A percentile compares a stretch with the other conserved stretches of the same genome.
These are phyloP conservation scores for Trebouxia sp. DNA, from an alignment of 139 green algal species.

Conservation along the genomic window DNA sequence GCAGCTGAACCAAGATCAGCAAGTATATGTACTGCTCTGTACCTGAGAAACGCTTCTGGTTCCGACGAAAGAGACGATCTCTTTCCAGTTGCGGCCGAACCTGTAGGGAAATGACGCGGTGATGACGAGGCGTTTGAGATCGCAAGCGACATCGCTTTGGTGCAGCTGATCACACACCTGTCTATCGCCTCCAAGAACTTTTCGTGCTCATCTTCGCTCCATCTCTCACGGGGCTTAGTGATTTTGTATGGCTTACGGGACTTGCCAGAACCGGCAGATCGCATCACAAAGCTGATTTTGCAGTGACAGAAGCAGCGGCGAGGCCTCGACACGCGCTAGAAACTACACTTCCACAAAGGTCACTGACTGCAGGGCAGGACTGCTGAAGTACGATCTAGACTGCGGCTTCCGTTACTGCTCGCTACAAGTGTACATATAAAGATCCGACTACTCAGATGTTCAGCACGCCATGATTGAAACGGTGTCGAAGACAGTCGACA, in stretches of 20 bases:
- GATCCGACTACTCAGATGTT: too few relatives aligned
- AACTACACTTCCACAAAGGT: too few relatives aligned
- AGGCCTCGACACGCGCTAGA: too few relatives aligned
- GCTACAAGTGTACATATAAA: too few relatives aligned
- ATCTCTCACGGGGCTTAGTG: constrained; percentile 71
- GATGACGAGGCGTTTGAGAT: background rate
- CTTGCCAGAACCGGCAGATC: background rate
- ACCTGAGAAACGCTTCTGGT: constrained; percentile 39
- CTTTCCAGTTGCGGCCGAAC: constrained; percentile 33
- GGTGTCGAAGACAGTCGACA: too few relatives aligned
- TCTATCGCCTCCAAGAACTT: constrained; percentile 88
- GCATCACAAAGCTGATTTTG: too few relatives aligned
- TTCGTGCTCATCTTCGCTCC: constrained; percentile 89
- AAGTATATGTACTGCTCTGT: background rate
- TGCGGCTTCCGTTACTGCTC: too few relatives aligned
- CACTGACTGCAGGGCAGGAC: too few relatives aligned
- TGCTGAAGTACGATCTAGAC: too few relatives aligned
- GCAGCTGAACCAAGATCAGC: too few relatives aligned
- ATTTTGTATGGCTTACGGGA: constrained; percentile 78
- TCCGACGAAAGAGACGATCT: constrained; percentile 34
- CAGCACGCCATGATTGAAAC: too few relatives aligned
- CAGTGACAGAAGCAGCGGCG: too few relatives aligned
- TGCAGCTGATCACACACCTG: constrained; percentile 35
- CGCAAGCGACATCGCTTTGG: background rate
- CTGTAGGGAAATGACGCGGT: background rate